Conservation (phyloP, 805 yeast genomes). For the Hanseniaspora singularis region DNA sequence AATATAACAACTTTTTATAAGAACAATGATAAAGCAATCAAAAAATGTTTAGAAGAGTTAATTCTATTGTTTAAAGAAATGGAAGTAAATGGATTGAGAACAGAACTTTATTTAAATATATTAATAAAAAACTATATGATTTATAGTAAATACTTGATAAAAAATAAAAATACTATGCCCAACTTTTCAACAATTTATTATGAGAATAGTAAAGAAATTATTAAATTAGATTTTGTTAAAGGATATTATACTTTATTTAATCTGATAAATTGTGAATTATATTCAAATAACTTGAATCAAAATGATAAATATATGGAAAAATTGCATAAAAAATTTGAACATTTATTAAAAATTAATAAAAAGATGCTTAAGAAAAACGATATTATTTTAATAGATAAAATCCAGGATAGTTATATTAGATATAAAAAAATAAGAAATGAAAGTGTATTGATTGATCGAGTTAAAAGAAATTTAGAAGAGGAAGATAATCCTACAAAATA, state of each 20-base stretch:
- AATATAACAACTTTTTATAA: no score
- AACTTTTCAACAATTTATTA: background rate
- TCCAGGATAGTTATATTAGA: background rate
- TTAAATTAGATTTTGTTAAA: conserved; percentile 7
- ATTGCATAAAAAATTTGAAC: background rate
- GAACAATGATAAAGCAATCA: no score
- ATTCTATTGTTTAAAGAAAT: no score
- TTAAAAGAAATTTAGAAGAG: background rate
- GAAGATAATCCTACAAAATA: conserved; percentile 2
- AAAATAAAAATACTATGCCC: background rate
- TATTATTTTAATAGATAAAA: background rate
- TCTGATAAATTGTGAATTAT: background rate
- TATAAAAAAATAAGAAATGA: background rate
- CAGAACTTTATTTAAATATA: no score
- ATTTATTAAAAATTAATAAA: background rate
- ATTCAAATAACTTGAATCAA: background rate
- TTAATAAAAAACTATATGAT: background rate
- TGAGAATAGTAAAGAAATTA: background rate
- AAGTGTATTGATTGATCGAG: background rate
- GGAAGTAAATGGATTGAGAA: no score
- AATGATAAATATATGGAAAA: conserved; percentile 5
- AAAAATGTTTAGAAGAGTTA: no score
- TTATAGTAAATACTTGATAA: background rate
- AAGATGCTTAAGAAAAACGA: background rate
- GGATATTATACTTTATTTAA: conserved; percentile 6